Evolutionary conservation across 2,329 filamentous ascomycete genomes (phyloP).

Genomic region (Cyphellophora europaea): DNA sequence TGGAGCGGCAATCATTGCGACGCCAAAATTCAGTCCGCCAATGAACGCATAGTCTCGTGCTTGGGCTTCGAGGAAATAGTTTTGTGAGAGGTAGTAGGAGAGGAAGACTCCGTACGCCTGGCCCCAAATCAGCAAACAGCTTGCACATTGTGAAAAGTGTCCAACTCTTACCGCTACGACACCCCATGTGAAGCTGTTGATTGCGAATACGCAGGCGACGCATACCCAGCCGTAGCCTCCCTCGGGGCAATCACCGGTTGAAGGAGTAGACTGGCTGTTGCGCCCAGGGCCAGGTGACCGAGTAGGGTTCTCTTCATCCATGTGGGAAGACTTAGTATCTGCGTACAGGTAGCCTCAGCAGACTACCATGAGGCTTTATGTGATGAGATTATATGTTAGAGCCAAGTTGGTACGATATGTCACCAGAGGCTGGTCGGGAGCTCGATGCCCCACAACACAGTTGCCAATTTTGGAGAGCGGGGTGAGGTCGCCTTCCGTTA

Average conservation of each 20-base stretch:
- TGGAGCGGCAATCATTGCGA: slow-evolving; percentile 20
- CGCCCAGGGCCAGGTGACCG: background rate
- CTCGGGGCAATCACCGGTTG: slow-evolving; percentile 6
- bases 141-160: background rate
- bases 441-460: no score
- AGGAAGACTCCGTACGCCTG: slow-evolving; percentile 35
- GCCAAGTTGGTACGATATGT: slow-evolving; percentile 1
- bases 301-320: background rate
- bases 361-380: no score
- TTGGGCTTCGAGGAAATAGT: slow-evolving; percentile 19
- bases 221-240: slow-evolving; percentile 26
- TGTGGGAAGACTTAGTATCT: background rate
- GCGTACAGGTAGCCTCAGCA: background rate
- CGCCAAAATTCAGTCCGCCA: slow-evolving; percentile 20
- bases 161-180: slow-evolving; percentile 14
- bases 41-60: slow-evolving; percentile 23
- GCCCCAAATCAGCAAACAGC: background rate
- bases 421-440: no score
- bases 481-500: no score
- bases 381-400: background rate
- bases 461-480: no score
- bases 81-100: slow-evolving; percentile 27
- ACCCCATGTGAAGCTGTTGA: slow-evolving; percentile 25
- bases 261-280: background rate
- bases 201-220: slow-evolving; percentile 18